Evolutionary conservation across 2,329 filamentous ascomycete genomes (phyloP).

Genomic region (Metarhizium brunneum): DNA sequence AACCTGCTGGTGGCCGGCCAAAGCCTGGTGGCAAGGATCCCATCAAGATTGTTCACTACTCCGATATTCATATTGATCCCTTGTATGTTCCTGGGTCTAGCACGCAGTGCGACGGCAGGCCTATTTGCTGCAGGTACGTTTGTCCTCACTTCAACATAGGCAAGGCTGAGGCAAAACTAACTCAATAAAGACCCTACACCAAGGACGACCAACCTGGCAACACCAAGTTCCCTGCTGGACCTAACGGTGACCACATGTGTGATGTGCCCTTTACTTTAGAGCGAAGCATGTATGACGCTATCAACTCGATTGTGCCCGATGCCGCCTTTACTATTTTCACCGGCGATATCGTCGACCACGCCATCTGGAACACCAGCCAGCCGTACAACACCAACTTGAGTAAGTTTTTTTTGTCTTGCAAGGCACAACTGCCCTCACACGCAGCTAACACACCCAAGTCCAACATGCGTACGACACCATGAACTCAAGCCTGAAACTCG

Average conservation of each 20-base stretch:
- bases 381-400: constrained; percentile 21
- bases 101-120: constrained; percentile 42
- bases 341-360: constrained; percentile 48
- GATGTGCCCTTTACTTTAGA: constrained; percentile 42
- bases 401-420: constrained; percentile 8
- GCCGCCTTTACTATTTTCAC: constrained; percentile 49
- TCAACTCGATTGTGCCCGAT: constrained; percentile 34
- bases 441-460: constrained; percentile 17
- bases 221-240: constrained; percentile 39
- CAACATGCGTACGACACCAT: constrained; percentile 37
- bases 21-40: constrained; percentile 34
- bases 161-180: constrained; percentile 2
- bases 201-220: constrained; percentile 36
- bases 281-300: constrained; percentile 44
- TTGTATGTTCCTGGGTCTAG: constrained; percentile 44
- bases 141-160: too few relatives aligned
- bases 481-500: constrained; percentile 27
- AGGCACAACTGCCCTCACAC: background rate
- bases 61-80: constrained; percentile 50
- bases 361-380: constrained; percentile 35
- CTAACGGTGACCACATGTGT: constrained; percentile 43
- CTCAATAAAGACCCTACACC: constrained; percentile 30
- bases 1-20: constrained; percentile 27
- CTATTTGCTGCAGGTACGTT: constrained; percentile 46
- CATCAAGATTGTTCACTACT: constrained; percentile 48